Evolutionary conservation across 805 yeast genomes (phyloP).

Genomic region (Lachancea dasiensis): DNA sequence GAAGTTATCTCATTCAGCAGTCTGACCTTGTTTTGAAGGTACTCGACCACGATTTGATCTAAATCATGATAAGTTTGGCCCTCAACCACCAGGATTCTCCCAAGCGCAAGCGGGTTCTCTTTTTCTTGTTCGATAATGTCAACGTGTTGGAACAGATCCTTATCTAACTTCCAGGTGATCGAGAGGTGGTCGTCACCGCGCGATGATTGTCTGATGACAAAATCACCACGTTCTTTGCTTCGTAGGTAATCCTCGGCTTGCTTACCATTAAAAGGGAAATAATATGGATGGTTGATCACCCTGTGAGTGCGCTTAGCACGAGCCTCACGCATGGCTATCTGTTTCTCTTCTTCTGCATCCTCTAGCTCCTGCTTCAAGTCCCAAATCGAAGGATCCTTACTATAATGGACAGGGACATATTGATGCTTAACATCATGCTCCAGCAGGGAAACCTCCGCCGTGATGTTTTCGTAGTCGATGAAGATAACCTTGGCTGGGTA

Average conservation of each 20-base stretch:
- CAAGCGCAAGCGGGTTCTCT: conserved; percentile 56
- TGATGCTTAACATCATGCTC: conserved; percentile 56
- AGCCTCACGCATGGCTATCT: conserved; percentile 48
- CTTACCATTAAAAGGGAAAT: conserved; percentile 69
- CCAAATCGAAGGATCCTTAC: conserved; percentile 66
- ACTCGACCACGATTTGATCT: conserved; percentile 87
- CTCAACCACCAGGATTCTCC: conserved; percentile 59
- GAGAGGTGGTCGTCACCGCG: conserved; percentile 84
- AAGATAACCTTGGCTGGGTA: conserved; percentile 73
- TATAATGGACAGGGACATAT: conserved; percentile 33
- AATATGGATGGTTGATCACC: conserved; percentile 86
- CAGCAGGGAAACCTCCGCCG: conserved; percentile 66
- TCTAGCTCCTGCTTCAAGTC: conserved; percentile 65
- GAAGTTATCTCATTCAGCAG: conserved; percentile 78
- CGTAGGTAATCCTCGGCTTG: conserved; percentile 95
- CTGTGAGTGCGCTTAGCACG: conserved; percentile 61
- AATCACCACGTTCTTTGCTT: conserved; percentile 81
- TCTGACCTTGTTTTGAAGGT: conserved; percentile 75
- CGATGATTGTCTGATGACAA: conserved; percentile 92
- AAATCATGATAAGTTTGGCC: conserved; percentile 70
- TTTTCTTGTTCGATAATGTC: conserved; percentile 74
- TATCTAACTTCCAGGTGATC: conserved; percentile 94
- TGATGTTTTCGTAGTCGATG: conserved; percentile 68
- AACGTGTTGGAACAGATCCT: conserved; percentile 83
- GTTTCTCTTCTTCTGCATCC: conserved; percentile 54